Percentiles rank a stretch among this genome's conserved stretches.
phyloP scores from a whole-genome alignment of 2,329 filamentous ascomycete species.

The Cladosporium sp. region DNA sequence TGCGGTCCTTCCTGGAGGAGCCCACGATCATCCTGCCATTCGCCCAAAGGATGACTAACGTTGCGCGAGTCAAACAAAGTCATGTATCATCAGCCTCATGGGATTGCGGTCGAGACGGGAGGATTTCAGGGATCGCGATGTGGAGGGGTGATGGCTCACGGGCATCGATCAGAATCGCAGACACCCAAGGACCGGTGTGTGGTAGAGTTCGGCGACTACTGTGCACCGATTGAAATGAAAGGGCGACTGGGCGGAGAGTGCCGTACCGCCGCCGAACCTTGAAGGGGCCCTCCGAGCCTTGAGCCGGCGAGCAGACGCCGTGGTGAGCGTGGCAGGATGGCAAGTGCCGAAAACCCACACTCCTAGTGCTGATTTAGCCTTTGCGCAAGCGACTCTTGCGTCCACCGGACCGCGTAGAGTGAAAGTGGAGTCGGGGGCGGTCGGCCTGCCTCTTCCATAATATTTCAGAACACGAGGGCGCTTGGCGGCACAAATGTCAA shows the following conservation, averaged over 20 bases:
- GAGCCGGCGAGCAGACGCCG: too few species aligned
- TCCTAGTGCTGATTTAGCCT: conserved; percentile 12
- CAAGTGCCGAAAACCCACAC: conserved; percentile 2
- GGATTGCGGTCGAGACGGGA: background rate
- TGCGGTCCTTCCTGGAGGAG: too few species aligned
- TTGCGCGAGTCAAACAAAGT: conserved; percentile 4
- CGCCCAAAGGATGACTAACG: conserved; percentile 9
- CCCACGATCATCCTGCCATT: too few species aligned
- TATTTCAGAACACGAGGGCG: conserved; percentile 3
- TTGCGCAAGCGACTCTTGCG: conserved; percentile 9
- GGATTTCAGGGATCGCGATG: background rate
- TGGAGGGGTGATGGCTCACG: background rate
- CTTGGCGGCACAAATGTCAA: background rate
- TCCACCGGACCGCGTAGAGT: conserved; percentile 3
- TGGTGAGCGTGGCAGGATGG: background rate
- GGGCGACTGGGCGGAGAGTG: too few species aligned
- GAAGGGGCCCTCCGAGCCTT: too few species aligned
- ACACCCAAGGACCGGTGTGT: background rate
- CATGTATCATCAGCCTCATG: background rate
- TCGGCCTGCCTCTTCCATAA: conserved; percentile 10
- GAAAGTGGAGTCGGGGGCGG: conserved; percentile 7
- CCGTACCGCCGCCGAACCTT: background rate
- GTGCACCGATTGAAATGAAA: too few species aligned
- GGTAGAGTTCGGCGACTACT: background rate
- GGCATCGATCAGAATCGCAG: background rate